These are phyloP conservation scores for Xylaria longipes DNA, from an alignment of 495 filamentous ascomycete genomes.

Conservation along the genomic window DNA sequence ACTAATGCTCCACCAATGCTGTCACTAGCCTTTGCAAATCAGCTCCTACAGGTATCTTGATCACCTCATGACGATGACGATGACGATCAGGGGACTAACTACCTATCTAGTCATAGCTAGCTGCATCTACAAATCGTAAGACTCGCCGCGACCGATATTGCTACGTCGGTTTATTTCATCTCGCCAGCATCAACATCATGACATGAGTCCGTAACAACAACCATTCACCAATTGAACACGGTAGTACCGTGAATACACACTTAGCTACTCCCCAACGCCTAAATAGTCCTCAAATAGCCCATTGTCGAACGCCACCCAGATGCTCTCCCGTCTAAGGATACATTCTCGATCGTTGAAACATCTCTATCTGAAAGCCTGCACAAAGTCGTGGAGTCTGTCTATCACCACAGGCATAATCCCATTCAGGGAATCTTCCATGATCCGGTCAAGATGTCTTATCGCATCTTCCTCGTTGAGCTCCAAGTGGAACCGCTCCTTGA, in stretches of 20 bases:
- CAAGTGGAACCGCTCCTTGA: conserved; percentile 90
- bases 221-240: background rate
- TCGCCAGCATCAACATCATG: background rate
- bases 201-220: background rate
- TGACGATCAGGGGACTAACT: background rate
- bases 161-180: background rate
- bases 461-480: conserved; percentile 95
- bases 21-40: background rate
- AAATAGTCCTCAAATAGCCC: conserved; percentile 5
- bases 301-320: conserved; percentile 19
- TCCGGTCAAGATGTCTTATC: conserved; percentile 79
- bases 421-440: conserved; percentile 89
- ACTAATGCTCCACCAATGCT: conserved; percentile 1
- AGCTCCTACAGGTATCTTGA: background rate
- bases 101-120: no score
- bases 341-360: background rate
- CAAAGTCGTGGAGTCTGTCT: conserved; percentile 91
- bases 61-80: background rate
- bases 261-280: background rate
- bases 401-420: conserved; percentile 91
- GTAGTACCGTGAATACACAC: background rate
- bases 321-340: conserved; percentile 12
- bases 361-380: conserved; percentile 81
- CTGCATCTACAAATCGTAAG: background rate
- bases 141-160: background rate